phyloP scores from a whole-genome alignment of 192 early-diverging fungal species.

The Linnemannia exigua region DNA sequence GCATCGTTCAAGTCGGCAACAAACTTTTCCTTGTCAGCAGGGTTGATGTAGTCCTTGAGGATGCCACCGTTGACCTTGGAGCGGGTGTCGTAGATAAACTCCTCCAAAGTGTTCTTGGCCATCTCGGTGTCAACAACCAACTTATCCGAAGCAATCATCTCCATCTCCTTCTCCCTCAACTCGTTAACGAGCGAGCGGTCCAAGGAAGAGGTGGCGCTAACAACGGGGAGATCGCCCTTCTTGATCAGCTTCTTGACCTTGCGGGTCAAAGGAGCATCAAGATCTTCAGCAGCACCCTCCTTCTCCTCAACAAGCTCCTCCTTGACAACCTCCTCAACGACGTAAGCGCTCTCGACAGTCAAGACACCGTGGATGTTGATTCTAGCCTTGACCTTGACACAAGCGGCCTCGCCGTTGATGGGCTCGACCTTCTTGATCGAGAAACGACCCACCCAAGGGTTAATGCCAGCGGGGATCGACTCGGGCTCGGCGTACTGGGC shows the following conservation, averaged over 20 bases:
- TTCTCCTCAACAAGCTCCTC: conserved; percentile 78
- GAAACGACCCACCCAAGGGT: conserved; percentile 88
- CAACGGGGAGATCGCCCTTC: conserved; percentile 88
- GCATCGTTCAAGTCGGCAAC: conserved; percentile 75
- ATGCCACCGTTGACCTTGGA: conserved; percentile 80
- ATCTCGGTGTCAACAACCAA: conserved; percentile 96
- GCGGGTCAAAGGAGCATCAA: conserved; percentile 67
- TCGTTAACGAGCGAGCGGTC: conserved; percentile 70
- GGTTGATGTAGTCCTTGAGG: conserved; percentile 82
- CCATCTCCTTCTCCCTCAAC: conserved; percentile 84
- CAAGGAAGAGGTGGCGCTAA: conserved; percentile 72
- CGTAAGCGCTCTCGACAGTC: conserved; percentile 86
- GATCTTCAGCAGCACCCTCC: conserved; percentile 24
- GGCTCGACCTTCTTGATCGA: conserved; percentile 89
- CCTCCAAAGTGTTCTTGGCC: conserved; percentile 95
- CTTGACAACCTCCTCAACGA: conserved; percentile 91
- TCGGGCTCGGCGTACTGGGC: conserved; percentile 84
- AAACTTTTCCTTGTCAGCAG: conserved; percentile 79
- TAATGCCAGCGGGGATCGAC: conserved; percentile 81
- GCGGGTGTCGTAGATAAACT: conserved; percentile 98
- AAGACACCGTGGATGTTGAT: conserved; percentile 90
- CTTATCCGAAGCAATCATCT: conserved; percentile 89
- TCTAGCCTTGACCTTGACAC: conserved; percentile 93
- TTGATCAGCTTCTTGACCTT: conserved; percentile 96
- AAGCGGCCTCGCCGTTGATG: conserved; percentile 76